Base-by-base conservation (phyloP, 371 early-diverging fungal species). In the Lichtheimia ornata region DNA sequence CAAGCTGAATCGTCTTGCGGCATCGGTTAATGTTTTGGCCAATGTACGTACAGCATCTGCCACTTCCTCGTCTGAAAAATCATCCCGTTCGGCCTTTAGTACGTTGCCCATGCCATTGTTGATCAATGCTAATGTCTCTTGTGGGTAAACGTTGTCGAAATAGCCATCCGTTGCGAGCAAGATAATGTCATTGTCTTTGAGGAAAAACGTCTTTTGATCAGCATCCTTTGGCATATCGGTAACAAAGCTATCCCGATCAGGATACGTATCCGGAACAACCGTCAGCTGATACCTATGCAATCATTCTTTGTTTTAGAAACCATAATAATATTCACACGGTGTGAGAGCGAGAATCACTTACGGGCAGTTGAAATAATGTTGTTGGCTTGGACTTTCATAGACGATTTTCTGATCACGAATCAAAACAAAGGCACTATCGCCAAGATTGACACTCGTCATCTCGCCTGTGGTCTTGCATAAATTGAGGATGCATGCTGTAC, bases 341-440 rank as follows among this genome's bases (percentile, higher is more conserved):
- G n/a, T 45, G 28, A 42, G 15, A 22, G 4, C 12, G 3, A 27
- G 27, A 5, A 4, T 6, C 14, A 68, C 67, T 73, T 77, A 81
- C 78, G 89, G 89, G 66, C 86, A 87, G 65, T 89, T 89, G 65
- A 88, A 89, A 56, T 85, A 87, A 66, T 89, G 89, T 47, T 88
- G 88, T 57, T 87, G 87, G 50, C 83, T 83, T 5, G 84, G 84
- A 28, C 86, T 84, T 58, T 85, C 85, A 68, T 86, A 87, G 5
- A 87, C 74, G 47, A 85, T 74, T 53, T 77, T 71, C 52, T 83
- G 67, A 64, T 83, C 81, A 20, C 89, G 81, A 45, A 89, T 83
- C 24, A 89, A 56, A 12, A 88, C 43, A 69, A 80, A 89, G 0
- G 86, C 86, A 58, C 85, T 85, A 62, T 89, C 89, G 2, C 89